Base-by-base conservation (phyloP, 257 asterid genomes). In the Fraxinus quadrangulata region DNA sequence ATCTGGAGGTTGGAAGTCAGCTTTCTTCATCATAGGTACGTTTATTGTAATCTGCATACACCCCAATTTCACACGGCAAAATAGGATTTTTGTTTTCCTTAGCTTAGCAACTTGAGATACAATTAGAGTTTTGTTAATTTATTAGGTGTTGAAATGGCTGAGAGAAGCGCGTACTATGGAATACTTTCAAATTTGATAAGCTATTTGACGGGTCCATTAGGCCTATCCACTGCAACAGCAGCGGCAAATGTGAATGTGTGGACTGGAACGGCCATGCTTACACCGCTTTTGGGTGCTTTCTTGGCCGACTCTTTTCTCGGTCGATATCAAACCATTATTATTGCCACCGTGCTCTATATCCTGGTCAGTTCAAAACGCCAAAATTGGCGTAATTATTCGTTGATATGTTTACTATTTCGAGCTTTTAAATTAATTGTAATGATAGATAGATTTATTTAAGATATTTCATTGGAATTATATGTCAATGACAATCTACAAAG, bases 1-100 rank as follows among this genome's bases (percentile, higher is more conserved):
- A 42, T 78, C 85, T 71, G 85, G 85, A 19, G 16, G 83, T 65
- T 82, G 85, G 85, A 82, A 36, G 71, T 82, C 85, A 2, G 42
- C 83, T 34, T 26, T 79, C 49, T 82, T 74, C 72, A 63, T 82
- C 47, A 78, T 70, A 31, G 85, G 85, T 28, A 49, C 6, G 21
- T 28, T 28, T 16, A 13, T 13, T 4, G 59, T 11, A 14, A 40
- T 2, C 10, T 40, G 13, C 8, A 45, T 1, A 12, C 3, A 16
- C 6, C 10, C 8, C 56, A 39, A 34, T 34, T 34, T 34, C 39
- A 34, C 39, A 34, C 7, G 6, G 39, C 39, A 39, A 39, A 39
- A 39, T 39, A 40, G 47, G 2, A 40, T 9, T 40, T 9, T 40
- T 34, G 39, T 34, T 37, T 37, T 7, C 10, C 42, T 36, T 36